A percentile compares a stretch with the other conserved stretches of the same genome.
Evolutionary conservation across 768 basidiomycete species (phyloP).

Genomic region (Sarcodon sp.): DNA sequence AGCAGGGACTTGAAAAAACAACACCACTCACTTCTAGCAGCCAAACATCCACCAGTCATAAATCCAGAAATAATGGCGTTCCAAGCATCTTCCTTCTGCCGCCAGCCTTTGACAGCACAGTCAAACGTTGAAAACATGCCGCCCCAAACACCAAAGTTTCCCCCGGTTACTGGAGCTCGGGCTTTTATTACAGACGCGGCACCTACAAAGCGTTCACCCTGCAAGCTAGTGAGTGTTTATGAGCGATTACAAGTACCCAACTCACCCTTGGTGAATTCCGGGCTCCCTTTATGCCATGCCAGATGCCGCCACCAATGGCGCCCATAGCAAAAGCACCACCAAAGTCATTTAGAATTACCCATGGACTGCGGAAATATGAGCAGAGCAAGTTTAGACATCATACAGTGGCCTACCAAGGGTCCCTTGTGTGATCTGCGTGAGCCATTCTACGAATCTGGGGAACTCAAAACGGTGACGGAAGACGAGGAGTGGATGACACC

Average conservation of each 20-base stretch:
- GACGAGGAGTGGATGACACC: slow-evolving; percentile 1
- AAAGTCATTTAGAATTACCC: slow-evolving; percentile 98
- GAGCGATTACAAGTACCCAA: slow-evolving; percentile 2
- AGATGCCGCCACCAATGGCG: slow-evolving; percentile 93
- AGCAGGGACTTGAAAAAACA: not conserved
- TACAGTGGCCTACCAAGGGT: slow-evolving; percentile 61
- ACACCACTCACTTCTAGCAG: slow-evolving; percentile 70
- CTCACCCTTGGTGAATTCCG: slow-evolving; percentile 89
- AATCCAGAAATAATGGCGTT: slow-evolving; percentile 98
- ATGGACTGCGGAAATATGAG: slow-evolving; percentile 48
- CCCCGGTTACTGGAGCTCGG: slow-evolving; percentile 93
- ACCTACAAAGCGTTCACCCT: slow-evolving; percentile 93
- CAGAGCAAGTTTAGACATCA: not conserved
- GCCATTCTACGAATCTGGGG: slow-evolving; percentile 37
- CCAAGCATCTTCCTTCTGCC: slow-evolving; percentile 98
- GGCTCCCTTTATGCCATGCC: slow-evolving; percentile 98
- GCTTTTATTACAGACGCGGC: slow-evolving; percentile 96
- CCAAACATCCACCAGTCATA: slow-evolving; percentile 94
- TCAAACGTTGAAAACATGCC: slow-evolving; percentile 99
- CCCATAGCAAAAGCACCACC: slow-evolving; percentile 98
- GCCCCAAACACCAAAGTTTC: slow-evolving; percentile 93
- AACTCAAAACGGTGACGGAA: slow-evolving; percentile 3
- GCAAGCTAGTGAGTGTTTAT: not conserved
- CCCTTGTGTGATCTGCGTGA: slow-evolving; percentile 86
- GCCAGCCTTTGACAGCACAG: slow-evolving; percentile 92